These are phyloP conservation scores for Globisporangium ultimum DNA, from an alignment of 352 stramenopile genomes.

Conservation along the genomic window DNA sequence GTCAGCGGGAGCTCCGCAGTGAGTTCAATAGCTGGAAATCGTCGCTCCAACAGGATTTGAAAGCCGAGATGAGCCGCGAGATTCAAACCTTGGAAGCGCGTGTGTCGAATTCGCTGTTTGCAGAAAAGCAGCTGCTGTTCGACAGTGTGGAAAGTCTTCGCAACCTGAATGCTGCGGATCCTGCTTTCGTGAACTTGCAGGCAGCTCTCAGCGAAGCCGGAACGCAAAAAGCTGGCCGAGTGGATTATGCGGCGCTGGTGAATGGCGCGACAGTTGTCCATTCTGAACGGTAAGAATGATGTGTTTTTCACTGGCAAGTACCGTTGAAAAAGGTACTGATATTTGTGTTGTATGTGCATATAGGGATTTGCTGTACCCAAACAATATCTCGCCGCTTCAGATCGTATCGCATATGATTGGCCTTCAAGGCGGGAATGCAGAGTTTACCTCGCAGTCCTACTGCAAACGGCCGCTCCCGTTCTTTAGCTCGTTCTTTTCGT, in stretches of 20 bases:
- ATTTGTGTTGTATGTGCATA: background rate
- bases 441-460: conserved; percentile 64
- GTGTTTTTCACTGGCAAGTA: background rate
- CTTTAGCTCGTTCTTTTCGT: conserved; percentile 37
- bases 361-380: conserved; percentile 56
- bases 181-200: conserved; percentile 52
- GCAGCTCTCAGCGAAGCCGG: conserved; percentile 26
- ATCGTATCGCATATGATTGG: conserved; percentile 30
- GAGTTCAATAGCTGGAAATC: conserved; percentile 29
- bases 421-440: conserved; percentile 16
- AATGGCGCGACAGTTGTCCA: conserved; percentile 65
- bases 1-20: conserved; percentile 18
- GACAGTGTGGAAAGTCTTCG: conserved; percentile 50
- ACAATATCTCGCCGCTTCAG: conserved; percentile 28
- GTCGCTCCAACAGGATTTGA: conserved; percentile 26
- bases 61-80: conserved; percentile 45
- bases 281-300: conserved; percentile 37
- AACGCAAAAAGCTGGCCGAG: conserved; percentile 46
- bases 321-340: background rate
- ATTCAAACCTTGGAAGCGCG: conserved; percentile 55
- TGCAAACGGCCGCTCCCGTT: conserved; percentile 33
- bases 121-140: conserved; percentile 52
- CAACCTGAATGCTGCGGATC: conserved; percentile 50
- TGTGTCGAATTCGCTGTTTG: conserved; percentile 50
- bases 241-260: conserved; percentile 62